A percentile compares a stretch with the other conserved stretches of the same genome.
Conservation (phyloP, 495 filamentous ascomycete genomes). For the Choiromyces venosus region DNA sequence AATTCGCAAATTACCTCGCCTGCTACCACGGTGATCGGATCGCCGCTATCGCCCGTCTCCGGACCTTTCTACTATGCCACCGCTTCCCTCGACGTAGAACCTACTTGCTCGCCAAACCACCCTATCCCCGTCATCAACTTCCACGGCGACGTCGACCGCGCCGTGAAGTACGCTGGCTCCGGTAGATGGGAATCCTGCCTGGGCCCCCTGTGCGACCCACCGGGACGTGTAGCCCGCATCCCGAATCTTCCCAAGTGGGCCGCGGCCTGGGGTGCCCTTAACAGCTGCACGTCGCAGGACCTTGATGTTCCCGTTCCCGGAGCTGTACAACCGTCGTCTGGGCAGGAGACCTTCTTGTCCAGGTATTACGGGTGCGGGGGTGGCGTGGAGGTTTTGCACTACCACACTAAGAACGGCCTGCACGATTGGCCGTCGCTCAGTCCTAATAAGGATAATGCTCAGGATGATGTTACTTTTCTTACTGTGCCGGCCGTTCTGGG, state of each 20-base stretch:
- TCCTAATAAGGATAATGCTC: neutral
- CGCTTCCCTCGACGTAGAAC: neutral
- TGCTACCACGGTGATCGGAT: neutral
- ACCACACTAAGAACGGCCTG: neutral
- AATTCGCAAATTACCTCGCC: conserved; percentile 3
- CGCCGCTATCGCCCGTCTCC: neutral
- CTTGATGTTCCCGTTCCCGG: neutral
- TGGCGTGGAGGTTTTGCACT: conserved; percentile 1
- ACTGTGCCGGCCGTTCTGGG: neutral
- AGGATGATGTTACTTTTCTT: neutral
- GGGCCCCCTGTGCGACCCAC: neutral
- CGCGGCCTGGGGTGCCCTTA: neutral
- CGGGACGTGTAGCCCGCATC: neutral
- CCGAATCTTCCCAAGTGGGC: neutral
- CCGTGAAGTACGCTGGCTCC: neutral
- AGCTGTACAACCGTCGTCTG: neutral
- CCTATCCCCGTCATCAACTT: conserved; percentile 3
- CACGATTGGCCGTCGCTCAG: neutral
- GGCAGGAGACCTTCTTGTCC: neutral
- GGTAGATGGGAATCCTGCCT: neutral
- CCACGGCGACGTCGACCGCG: neutral
- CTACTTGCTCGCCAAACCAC: neutral
- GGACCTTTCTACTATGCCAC: neutral
- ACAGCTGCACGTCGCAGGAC: neutral
- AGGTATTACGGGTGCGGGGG: neutral